These are phyloP conservation scores for Mortierella sp. DNA, from an alignment of 371 early-diverging fungal genomes.

Conservation along the genomic window DNA sequence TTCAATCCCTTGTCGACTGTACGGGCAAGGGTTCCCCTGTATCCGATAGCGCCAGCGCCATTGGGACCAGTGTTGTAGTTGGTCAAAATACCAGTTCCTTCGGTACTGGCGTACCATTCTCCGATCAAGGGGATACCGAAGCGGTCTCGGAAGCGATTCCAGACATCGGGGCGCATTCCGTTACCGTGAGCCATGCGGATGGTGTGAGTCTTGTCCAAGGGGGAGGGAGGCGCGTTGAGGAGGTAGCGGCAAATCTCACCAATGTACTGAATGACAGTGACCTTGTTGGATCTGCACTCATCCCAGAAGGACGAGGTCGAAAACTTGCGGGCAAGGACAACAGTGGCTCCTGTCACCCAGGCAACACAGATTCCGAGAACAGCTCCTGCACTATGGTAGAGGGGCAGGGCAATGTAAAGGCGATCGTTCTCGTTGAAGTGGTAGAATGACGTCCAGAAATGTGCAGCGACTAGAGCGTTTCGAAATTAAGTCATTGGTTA, in stretches of 20 bases:
- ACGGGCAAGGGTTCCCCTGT: slow-evolving; percentile 43
- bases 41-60: slow-evolving; percentile 56
- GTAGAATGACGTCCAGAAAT: slow-evolving; percentile 54
- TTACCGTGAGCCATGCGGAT: slow-evolving; percentile 78
- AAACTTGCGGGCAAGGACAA: slow-evolving; percentile 57
- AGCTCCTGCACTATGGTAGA: slow-evolving; percentile 53
- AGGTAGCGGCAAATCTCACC: slow-evolving; percentile 83
- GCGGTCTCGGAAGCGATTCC: slow-evolving; percentile 70
- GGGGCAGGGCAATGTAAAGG: slow-evolving; percentile 51
- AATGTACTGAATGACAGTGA: slow-evolving; percentile 68
- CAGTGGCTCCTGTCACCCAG: slow-evolving; percentile 56
- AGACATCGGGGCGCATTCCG: slow-evolving; percentile 80
- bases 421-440: slow-evolving; percentile 44
- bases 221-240: slow-evolving; percentile 63
- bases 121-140: slow-evolving; percentile 53
- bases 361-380: slow-evolving; percentile 55
- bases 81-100: slow-evolving; percentile 56
- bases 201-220: slow-evolving; percentile 65
- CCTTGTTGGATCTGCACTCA: slow-evolving; percentile 53
- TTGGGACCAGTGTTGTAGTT: slow-evolving; percentile 57
- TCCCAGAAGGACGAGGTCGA: slow-evolving; percentile 56
- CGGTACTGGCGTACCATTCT: slow-evolving; percentile 57
- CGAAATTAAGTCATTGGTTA: neutral
- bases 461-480: slow-evolving; percentile 33
- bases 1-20: slow-evolving; percentile 50